Conservation (phyloP, 2,329 filamentous ascomycete genomes). For the Cercospora sesami region DNA sequence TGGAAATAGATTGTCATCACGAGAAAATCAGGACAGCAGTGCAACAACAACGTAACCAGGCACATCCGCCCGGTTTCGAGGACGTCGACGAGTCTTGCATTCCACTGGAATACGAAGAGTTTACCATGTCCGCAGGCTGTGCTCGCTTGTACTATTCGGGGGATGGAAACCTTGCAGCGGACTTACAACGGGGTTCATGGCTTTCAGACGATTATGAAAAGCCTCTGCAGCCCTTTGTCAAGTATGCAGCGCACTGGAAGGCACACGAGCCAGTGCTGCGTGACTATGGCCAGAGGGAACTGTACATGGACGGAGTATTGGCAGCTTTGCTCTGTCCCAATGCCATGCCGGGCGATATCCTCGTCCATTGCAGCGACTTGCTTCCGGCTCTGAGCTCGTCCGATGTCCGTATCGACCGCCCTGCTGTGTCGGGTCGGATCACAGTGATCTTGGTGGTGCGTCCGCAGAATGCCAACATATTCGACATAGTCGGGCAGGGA, state of each 20-base stretch:
- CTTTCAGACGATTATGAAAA: accelerated
- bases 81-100: neutral
- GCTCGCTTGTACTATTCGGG: neutral
- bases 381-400: neutral
- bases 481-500: neutral
- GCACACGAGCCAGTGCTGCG: neutral
- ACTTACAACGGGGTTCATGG: neutral
- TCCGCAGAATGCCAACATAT: neutral
- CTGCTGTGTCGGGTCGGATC: neutral
- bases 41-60: neutral
- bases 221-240: neutral
- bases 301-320: neutral
- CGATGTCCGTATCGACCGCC: neutral
- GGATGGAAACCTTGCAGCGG: neutral
- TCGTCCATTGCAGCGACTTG: neutral
- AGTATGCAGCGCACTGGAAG: neutral
- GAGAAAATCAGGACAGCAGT: neutral
- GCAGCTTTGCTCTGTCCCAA: neutral
- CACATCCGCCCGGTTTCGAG: neutral
- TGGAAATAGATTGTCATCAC: neutral
- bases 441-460: neutral
- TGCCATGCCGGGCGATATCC: neutral
- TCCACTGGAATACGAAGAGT: neutral
- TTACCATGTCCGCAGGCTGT: neutral
- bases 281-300: neutral